Base-by-base conservation (phyloP, 2,329 filamentous ascomycete species). In the Setomelanomma holmii region DNA sequence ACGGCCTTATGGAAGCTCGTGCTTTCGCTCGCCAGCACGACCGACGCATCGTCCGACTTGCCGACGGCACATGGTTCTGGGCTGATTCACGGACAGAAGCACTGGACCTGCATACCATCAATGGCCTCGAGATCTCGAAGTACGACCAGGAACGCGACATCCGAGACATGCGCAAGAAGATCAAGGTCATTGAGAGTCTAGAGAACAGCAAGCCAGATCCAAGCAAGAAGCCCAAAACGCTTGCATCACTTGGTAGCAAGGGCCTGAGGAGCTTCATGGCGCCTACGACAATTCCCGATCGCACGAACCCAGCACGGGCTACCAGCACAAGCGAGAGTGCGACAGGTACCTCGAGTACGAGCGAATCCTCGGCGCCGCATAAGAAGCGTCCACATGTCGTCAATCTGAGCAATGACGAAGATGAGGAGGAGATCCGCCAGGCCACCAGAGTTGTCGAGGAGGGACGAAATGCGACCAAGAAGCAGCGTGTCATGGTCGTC, bases 1-100 rank as follows among this genome's bases (percentile, higher is more conserved):
- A 71, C 11, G 77, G 79, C 2, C 69, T 84, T 1, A 42, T 76
- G 0, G 70, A 75, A n/a, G 82, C 77, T 1, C 78, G 84, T 1
- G 58, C 66, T 1, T 85, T 78, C 60, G 78, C 81, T 1, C 61
- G 67, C 0, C 55, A 73, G 11, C 71, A 77, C 14, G 82, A 87
- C 51, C 55, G 72, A 1, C 81, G 84, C 2, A 82, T 86, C 22
- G 39, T 57, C 2, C 3, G 34, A 12, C 42, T 47, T 5, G 17
- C 38, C 0, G 76, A 73, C 12, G 76, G 78, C 21, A 68, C 72
- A 0, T 87, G 84, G 84, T 84, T 81, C 65, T 85, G 82, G 80
- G 83, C 78, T 0, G 84, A 87, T 45, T 76, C 76, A 19, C 78
- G 85, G 1, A 79, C 80, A 0, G 80, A 86, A 41, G 81, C 83